These are phyloP conservation scores for Dorcoceras hygrometricum DNA, from an alignment of 257 asterid species.

Conservation along the genomic window DNA sequence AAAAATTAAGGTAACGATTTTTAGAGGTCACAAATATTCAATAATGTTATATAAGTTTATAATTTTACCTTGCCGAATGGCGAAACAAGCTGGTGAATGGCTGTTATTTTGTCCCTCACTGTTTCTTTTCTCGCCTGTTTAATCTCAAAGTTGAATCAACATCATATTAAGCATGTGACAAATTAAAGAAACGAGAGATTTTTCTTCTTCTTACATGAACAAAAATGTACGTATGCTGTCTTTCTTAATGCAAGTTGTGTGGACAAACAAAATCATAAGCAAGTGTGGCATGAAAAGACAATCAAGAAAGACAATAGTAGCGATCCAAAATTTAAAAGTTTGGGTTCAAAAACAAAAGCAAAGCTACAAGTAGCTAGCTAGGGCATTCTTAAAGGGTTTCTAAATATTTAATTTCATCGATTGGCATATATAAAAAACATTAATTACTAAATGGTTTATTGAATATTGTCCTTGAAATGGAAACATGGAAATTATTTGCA, in stretches of 20 bases:
- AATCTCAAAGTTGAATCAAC: constrained; percentile 17
- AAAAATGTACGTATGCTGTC: neutral
- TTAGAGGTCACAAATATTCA: no score
- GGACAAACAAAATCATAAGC: constrained; percentile 59
- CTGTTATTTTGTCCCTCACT: constrained; percentile 77
- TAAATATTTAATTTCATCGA: no score
- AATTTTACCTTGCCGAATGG: constrained; percentile 84
- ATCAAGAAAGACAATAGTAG: constrained; percentile 58
- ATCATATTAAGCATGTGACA: constrained; percentile 5
- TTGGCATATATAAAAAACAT: neutral
- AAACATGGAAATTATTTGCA: neutral
- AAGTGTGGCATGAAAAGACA: constrained; percentile 37
- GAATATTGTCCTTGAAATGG: neutral
- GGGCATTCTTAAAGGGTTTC: neutral
- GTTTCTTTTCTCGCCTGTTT: constrained; percentile 80
- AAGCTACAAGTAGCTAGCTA: constrained; percentile 15
- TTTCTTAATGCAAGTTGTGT: constrained; percentile 29
- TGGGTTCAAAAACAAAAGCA: constrained; percentile 26
- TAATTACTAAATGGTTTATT: no score
- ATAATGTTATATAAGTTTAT: no score
- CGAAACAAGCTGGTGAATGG: constrained; percentile 86
- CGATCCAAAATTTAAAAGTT: constrained; percentile 39
- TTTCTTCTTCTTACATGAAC: neutral
- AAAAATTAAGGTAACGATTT: no score
- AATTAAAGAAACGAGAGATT: constrained; percentile 7